These are phyloP conservation scores for Moesziomyces sp. DNA, from an alignment of 1,284 basidiomycete species.

Conservation along the genomic window DNA sequence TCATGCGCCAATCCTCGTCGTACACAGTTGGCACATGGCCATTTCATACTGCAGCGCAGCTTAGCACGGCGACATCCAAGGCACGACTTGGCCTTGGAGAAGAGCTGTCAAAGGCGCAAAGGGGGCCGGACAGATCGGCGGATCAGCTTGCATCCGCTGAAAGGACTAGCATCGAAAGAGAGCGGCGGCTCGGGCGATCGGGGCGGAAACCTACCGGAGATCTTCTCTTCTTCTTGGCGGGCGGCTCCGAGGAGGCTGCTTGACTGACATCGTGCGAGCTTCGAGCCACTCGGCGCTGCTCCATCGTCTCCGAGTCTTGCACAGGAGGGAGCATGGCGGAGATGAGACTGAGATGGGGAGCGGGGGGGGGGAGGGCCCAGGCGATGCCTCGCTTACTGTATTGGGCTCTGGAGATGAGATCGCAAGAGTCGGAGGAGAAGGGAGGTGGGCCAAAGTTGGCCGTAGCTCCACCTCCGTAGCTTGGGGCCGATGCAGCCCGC, in stretches of 20 bases:
- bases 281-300: constrained; percentile 1
- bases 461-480: too few relatives aligned
- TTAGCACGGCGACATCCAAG: constrained; percentile 6
- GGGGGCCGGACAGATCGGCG: neutral
- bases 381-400: too few relatives aligned
- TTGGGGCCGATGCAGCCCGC: too few relatives aligned
- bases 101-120: constrained; percentile 1
- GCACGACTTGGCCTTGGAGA: constrained; percentile 11
- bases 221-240: constrained; percentile 10
- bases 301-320: neutral
- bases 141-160: too few relatives aligned
- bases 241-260: constrained; percentile 2
- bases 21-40: constrained; percentile 12
- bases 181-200: too few relatives aligned
- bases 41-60: constrained; percentile 4
- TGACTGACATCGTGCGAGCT: neutral
- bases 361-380: too few relatives aligned
- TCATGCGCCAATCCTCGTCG: constrained; percentile 4
- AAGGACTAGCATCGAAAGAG: too few relatives aligned
- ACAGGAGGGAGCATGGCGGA: too few relatives aligned
- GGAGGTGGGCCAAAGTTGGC: too few relatives aligned
- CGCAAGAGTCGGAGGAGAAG: neutral
- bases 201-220: constrained; percentile 3
- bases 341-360: too few relatives aligned
- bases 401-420: constrained; percentile 7